Evolutionary conservation across 768 basidiomycete species (phyloP).

Genomic region (Podaxis sp.): DNA sequence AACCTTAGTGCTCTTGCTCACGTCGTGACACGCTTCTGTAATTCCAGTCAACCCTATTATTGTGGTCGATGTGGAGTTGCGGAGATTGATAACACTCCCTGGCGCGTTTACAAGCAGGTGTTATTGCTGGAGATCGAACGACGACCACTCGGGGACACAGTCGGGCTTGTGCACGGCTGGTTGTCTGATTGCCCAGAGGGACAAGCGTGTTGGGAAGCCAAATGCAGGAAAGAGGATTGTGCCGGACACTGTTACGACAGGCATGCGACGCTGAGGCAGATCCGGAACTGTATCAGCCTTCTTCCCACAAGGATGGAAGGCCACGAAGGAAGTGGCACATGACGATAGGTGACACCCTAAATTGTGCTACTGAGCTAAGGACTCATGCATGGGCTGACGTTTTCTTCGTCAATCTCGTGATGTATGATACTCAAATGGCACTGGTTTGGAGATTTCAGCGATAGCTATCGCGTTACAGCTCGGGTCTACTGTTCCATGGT

Average conservation of each 20-base stretch:
- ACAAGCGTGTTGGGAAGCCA: constrained; percentile 57
- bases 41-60: constrained; percentile 28
- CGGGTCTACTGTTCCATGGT: too few species aligned
- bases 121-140: constrained; percentile 56
- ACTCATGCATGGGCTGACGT: too few species aligned
- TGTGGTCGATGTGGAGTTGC: constrained; percentile 54
- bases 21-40: background rate
- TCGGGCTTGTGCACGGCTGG: constrained; percentile 35
- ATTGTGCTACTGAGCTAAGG: too few species aligned
- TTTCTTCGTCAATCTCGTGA: too few species aligned
- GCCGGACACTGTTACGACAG: constrained; percentile 57
- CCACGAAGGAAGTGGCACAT: too few species aligned
- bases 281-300: constrained; percentile 50
- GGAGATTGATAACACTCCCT: constrained; percentile 51
- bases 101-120: constrained; percentile 57
- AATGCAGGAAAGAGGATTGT: constrained; percentile 46
- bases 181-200: constrained; percentile 56
- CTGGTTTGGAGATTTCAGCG: too few species aligned
- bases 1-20: background rate
- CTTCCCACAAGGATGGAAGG: constrained; percentile 39
- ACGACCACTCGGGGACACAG: constrained; percentile 55
- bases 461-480: too few species aligned
- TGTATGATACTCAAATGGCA: too few species aligned
- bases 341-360: too few species aligned
- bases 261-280: constrained; percentile 50